Percentiles rank a stretch among this genome's conserved stretches.
phyloP scores from a whole-genome alignment of 1,284 basidiomycete species.

The Earliella scabrosa region DNA sequence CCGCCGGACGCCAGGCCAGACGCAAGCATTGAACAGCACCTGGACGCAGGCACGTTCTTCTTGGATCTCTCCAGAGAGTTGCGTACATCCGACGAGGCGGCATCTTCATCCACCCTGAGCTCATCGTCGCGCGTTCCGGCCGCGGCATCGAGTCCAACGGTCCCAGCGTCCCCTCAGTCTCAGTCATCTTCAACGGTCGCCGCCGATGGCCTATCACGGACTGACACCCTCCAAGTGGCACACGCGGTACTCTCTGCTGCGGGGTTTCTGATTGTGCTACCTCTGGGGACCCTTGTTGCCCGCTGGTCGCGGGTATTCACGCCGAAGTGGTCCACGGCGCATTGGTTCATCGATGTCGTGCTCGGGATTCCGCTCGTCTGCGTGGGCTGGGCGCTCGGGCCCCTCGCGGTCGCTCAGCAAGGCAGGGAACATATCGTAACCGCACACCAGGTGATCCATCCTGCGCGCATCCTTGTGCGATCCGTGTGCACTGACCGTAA shows the following conservation, averaged over 20 bases:
- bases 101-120: conserved; percentile 1
- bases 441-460: conserved; percentile 48
- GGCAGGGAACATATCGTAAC: conserved; percentile 49
- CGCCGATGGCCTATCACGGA: conserved; percentile 12
- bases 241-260: conserved; percentile 58
- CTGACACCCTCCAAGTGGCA: conserved; percentile 50
- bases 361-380: conserved; percentile 55
- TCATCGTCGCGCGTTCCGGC: not conserved
- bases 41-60: conserved; percentile 47
- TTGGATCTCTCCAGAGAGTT: conserved; percentile 50
- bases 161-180: conserved; percentile 9
- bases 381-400: conserved; percentile 54
- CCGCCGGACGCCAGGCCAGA: conserved; percentile 46
- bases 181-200: conserved; percentile 13
- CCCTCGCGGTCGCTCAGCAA: conserved; percentile 50
- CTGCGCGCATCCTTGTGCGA: not conserved
- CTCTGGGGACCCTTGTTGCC: conserved; percentile 59
- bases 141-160: not conserved
- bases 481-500: not conserved
- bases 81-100: conserved; percentile 16
- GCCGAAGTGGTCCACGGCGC: conserved; percentile 61
- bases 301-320: conserved; percentile 63
- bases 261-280: conserved; percentile 66
- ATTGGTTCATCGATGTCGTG: conserved; percentile 52
- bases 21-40: conserved; percentile 49